Evolutionary conservation across 768 basidiomycete species (phyloP).

Genomic region (Suillus subaureus): DNA sequence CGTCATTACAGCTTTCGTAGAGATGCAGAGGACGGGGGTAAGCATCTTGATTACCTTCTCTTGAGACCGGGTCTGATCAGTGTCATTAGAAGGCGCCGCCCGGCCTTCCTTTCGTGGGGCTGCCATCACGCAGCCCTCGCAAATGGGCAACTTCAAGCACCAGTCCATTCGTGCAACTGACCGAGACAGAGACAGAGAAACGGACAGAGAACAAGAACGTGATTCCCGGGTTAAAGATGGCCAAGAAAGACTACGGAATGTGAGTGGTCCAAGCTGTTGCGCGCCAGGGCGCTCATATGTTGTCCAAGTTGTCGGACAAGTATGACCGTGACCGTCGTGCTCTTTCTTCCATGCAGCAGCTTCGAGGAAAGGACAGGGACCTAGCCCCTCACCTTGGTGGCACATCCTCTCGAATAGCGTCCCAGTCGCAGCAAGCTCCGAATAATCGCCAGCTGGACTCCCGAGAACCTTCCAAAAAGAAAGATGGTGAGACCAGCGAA

Average conservation of each 20-base stretch:
- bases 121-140: constrained; percentile 73
- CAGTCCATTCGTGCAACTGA: constrained; percentile 76
- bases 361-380: constrained; percentile 72
- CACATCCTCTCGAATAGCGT: constrained; percentile 42
- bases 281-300: not conserved
- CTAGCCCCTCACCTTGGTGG: constrained; percentile 57
- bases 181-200: constrained; percentile 51
- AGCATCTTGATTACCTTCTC: constrained; percentile 20
- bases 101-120: constrained; percentile 71
- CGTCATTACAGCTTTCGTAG: constrained; percentile 63
- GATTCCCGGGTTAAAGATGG: constrained; percentile 74
- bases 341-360: constrained; percentile 45
- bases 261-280: constrained; percentile 36
- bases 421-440: constrained; percentile 35
- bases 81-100: constrained; percentile 46
- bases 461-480: constrained; percentile 65
- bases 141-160: constrained; percentile 93
- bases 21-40: constrained; percentile 76
- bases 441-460: constrained; percentile 57
- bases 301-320: constrained; percentile 75
- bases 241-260: constrained; percentile 77
- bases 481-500: constrained; percentile 72
- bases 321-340: constrained; percentile 81
- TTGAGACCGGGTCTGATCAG: constrained; percentile 12
- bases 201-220: constrained; percentile 51